Evolutionary conservation across 2,329 filamentous ascomycete genomes (phyloP).

Genomic region (Xylaria sp.): DNA sequence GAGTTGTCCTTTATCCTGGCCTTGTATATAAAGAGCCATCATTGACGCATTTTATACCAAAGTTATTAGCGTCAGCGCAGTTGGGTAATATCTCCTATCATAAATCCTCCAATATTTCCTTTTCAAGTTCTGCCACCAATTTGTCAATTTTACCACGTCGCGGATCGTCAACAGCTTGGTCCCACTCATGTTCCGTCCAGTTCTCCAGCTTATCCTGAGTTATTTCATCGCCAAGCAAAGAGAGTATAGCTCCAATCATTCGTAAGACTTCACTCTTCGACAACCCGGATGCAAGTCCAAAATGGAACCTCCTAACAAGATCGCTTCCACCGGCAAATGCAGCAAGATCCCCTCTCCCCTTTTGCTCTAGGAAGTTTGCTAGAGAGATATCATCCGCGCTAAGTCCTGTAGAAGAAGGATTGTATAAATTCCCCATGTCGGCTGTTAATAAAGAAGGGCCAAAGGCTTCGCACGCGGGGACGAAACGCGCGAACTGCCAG

Average conservation of each 20-base stretch:
- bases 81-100: neutral
- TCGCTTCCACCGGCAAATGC: conserved; percentile 15
- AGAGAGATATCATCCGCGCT: conserved; percentile 11
- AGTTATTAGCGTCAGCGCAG: neutral
- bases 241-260: conserved; percentile 24
- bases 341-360: conserved; percentile 28
- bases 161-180: conserved; percentile 7
- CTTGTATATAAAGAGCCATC: neutral
- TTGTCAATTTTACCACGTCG: conserved; percentile 23
- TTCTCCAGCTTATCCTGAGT: neutral
- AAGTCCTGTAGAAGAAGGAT: neutral
- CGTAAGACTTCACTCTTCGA: conserved; percentile 9
- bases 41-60: neutral
- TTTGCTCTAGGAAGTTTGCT: conserved; percentile 4
- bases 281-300: conserved; percentile 20
- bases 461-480: conserved; percentile 28
- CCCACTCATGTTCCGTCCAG: conserved; percentile 5
- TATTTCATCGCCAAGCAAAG: conserved; percentile 24
- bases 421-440: conserved; percentile 8
- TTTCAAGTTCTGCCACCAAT: conserved; percentile 15
- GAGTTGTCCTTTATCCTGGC: too few relatives aligned
- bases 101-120: neutral
- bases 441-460: conserved; percentile 21
- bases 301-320: conserved; percentile 29
- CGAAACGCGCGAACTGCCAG: conserved; percentile 52